A percentile compares a stretch with the other conserved stretches of the same genome.
Evolutionary conservation across 768 basidiomycete species (phyloP).

Genomic region (Tylopilus subfusipes): DNA sequence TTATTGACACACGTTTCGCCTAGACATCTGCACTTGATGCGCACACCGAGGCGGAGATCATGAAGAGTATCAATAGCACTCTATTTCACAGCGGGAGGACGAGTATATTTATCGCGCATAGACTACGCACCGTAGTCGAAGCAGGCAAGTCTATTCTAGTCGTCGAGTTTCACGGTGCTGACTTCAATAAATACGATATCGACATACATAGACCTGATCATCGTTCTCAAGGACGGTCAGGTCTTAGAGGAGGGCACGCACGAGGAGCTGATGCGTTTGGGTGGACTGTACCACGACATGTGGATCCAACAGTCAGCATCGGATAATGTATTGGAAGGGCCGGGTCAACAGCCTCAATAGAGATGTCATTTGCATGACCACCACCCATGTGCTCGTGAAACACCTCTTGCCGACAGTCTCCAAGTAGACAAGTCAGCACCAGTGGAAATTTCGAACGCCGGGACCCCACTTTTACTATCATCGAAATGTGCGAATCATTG

Average conservation of each 20-base stretch:
- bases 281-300: conserved; percentile 76
- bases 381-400: too few relatives aligned
- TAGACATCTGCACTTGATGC: conserved; percentile 96
- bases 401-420: neutral
- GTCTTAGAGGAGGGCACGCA: conserved; percentile 95
- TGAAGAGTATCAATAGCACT: conserved; percentile 85
- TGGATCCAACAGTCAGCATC: conserved; percentile 73
- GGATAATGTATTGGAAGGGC: conserved; percentile 23
- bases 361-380: neutral
- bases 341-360: conserved; percentile 5
- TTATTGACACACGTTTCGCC: neutral
- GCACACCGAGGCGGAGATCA: conserved; percentile 90
- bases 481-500: neutral
- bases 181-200: neutral
- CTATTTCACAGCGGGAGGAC: conserved; percentile 78
- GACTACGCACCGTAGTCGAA: conserved; percentile 85
- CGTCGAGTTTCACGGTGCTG: neutral
- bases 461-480: neutral
- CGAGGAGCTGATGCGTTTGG: conserved; percentile 69
- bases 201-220: conserved; percentile 83
- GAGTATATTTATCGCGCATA: conserved; percentile 95
- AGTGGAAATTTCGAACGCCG: neutral
- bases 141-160: conserved; percentile 52
- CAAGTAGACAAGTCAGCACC: neutral
- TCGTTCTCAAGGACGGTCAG: conserved; percentile 87